Evolutionary conservation across 2,329 filamentous ascomycete genomes (phyloP).

Genomic region (Nemania sp.): DNA sequence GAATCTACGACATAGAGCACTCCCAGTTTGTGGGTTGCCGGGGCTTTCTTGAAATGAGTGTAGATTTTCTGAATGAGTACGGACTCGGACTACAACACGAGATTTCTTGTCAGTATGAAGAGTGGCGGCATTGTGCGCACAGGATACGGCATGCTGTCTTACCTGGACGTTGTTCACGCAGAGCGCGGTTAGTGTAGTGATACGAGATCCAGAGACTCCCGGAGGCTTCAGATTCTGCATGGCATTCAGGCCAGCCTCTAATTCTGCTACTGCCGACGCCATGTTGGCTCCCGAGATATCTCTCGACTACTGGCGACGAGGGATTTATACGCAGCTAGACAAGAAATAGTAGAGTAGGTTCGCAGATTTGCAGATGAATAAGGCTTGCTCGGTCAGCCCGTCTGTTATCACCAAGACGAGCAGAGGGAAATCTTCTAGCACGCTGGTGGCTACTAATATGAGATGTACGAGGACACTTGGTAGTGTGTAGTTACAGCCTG

Average conservation of each 20-base stretch:
- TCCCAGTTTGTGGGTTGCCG: conserved; percentile 94
- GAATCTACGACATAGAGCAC: conserved; percentile 99
- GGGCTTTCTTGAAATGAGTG: conserved; percentile 95
- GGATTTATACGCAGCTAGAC: conserved; percentile 33
- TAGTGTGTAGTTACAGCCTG: conserved; percentile 37
- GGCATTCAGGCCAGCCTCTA: conserved; percentile 87
- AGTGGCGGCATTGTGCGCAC: conserved; percentile 15
- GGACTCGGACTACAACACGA: conserved; percentile 76
- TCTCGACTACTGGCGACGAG: conserved; percentile 35
- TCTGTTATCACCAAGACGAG: conserved; percentile 38
- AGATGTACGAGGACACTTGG: conserved; percentile 32
- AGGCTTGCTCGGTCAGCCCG: conserved; percentile 28
- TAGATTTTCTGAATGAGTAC: conserved; percentile 95
- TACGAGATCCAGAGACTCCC: conserved; percentile 91
- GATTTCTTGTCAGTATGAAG: conserved; percentile 34
- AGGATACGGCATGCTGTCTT: conserved; percentile 46
- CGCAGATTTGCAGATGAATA: conserved; percentile 30
- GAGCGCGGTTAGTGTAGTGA: conserved; percentile 81
- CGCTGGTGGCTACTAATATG: conserved; percentile 37
- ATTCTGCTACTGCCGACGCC: conserved; percentile 85
- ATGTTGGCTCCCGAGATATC: conserved; percentile 51
- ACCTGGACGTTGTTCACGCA: conserved; percentile 92
- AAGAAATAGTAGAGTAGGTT: conserved; percentile 33
- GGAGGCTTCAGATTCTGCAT: conserved; percentile 91
- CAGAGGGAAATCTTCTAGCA: conserved; percentile 32